Conservation (phyloP, 441 rosid genomes). For the Viola pubescens region DNA sequence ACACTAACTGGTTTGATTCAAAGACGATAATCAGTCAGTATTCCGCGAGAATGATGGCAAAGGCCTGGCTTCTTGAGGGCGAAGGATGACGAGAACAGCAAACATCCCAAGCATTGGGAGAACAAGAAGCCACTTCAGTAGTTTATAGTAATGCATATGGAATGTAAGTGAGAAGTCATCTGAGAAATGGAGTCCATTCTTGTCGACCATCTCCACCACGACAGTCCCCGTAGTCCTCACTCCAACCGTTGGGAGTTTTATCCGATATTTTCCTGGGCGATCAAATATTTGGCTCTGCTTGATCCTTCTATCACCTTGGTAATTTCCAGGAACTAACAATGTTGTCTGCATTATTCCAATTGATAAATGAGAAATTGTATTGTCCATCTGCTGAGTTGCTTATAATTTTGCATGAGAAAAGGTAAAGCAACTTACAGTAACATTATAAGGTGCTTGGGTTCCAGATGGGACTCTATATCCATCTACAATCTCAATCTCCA, state of each 20-base stretch:
- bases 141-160: conserved; percentile 94
- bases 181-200: conserved; percentile 81
- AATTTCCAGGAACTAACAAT: conserved; percentile 88
- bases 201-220: conserved; percentile 92
- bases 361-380: not conserved
- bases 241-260: conserved; percentile 82
- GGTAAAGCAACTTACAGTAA: conserved; percentile 55
- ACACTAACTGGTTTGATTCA: not conserved
- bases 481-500: conserved; percentile 92
- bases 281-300: conserved; percentile 56
- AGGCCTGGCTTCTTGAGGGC: conserved; percentile 88
- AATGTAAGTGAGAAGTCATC: conserved; percentile 95
- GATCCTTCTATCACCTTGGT: conserved; percentile 84
- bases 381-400: not conserved
- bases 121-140: conserved; percentile 94
- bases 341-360: conserved; percentile 52
- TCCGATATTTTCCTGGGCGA: conserved; percentile 64
- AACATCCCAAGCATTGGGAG: conserved; percentile 99
- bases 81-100: conserved; percentile 71
- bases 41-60: conserved; percentile 90
- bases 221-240: conserved; percentile 94
- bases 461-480: conserved; percentile 86
- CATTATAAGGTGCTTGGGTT: conserved; percentile 85
- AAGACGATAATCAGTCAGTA: conserved; percentile 46
- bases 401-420: conserved; percentile 11